Base-by-base conservation (phyloP, 306 rosid species). In the Glycyrrhiza uralensis region DNA sequence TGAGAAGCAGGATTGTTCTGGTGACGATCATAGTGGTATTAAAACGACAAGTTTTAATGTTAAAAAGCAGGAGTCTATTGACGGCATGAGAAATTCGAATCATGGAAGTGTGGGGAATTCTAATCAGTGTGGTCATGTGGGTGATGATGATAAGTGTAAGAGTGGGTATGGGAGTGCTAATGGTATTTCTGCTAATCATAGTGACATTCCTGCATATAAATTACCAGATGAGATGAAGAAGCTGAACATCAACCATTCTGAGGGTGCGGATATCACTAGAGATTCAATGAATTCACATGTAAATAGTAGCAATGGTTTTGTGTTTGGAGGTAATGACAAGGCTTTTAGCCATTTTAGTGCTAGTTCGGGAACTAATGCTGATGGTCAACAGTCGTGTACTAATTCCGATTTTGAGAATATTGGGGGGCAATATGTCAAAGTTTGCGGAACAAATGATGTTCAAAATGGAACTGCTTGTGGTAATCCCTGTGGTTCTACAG, bases 151-250 rank as follows among this genome's bases (percentile, higher is more conserved):
- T 77, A 80, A 63, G 38, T 54, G 17, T 51, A 75, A 52, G 56
- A 45, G 42, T 61, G 66, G 2, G 49, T 47, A 20, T 65, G 85
- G 44, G 39, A 75, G 66, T 77, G 10, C 62, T 56, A 44, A 67
- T 70, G 60, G 66, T 54, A 6, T 47, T 46, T 41, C 74, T 69
- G 45, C 61, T 68, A 32, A 50, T 73, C 62, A 11, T 54, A 36
- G 66, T 54, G 32, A 76, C 10, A 35, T 74, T 65, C 71, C 85
- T 52, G 69, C 18, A n/a, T 11, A 18, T 80, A 71, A 57, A 46
- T 85, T 91, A 39, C 66, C 81, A 11, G 88, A 87, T 77, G 89
- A 89, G 83, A 84, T 85, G 76, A 55, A 79, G 59, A 89, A 87
- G 64, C 81, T 91, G 75, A 85, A 85, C 71, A 85, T 91, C 33